Percentiles rank a stretch among this genome's conserved stretches.
phyloP scores from a whole-genome alignment of 2,329 filamentous ascomycete species.

The Diaporthe caulivora region DNA sequence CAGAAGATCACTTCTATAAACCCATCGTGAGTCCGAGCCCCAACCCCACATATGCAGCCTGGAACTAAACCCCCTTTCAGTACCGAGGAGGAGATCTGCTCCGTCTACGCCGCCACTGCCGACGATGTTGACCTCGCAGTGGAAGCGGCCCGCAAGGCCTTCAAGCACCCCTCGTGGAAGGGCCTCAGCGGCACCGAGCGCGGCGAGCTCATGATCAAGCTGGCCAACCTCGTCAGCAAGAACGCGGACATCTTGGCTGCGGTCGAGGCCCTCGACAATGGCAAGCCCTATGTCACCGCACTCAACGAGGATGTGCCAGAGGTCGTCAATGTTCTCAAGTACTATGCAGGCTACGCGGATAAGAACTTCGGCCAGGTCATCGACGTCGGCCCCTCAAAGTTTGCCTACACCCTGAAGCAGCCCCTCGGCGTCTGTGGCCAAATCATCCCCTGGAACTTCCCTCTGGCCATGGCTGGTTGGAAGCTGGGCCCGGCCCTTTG shows the following conservation, averaged over 20 bases:
- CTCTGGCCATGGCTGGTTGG: slow-evolving; percentile 81
- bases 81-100: slow-evolving; percentile 75
- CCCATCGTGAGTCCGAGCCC: slow-evolving; percentile 72
- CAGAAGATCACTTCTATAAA: slow-evolving; percentile 77
- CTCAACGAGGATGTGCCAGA: slow-evolving; percentile 72
- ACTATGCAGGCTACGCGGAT: slow-evolving; percentile 85
- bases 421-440: slow-evolving; percentile 82
- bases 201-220: slow-evolving; percentile 75
- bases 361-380: slow-evolving; percentile 86
- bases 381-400: slow-evolving; percentile 75
- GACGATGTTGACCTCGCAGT: slow-evolving; percentile 80
- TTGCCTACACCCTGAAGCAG: slow-evolving; percentile 82
- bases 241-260: slow-evolving; percentile 65
- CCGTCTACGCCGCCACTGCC: slow-evolving; percentile 76
- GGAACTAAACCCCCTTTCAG: slow-evolving; percentile 44
- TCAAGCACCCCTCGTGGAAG: slow-evolving; percentile 76
- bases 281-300: slow-evolving; percentile 78
- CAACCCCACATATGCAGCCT: neutral
- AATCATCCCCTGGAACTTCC: slow-evolving; percentile 88
- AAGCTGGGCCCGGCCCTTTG: slow-evolving; percentile 80
- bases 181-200: slow-evolving; percentile 76
- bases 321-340: slow-evolving; percentile 67
- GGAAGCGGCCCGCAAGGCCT: slow-evolving; percentile 75
- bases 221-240: slow-evolving; percentile 76
- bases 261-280: slow-evolving; percentile 83